phyloP scores from a whole-genome alignment of 2,329 filamentous ascomycete species.

The Pezicula neosporulosa region DNA sequence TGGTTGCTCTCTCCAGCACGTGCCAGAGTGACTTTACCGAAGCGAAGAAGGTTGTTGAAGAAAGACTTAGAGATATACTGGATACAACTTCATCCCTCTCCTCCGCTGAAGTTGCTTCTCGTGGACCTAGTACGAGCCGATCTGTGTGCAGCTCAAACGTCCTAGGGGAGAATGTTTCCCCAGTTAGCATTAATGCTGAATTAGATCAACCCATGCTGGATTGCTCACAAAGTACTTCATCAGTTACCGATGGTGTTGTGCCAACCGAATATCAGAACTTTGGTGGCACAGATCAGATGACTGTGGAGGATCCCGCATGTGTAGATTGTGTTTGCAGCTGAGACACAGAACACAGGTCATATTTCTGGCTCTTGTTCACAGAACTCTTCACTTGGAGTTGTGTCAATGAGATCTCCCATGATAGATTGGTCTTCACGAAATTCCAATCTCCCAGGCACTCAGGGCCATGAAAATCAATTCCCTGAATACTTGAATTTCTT shows the following conservation, averaged over 20 bases:
- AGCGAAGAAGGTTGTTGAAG: conserved; percentile 1
- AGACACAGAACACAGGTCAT: neutral
- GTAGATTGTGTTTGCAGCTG: neutral
- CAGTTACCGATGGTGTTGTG: neutral
- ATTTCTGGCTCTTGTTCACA: neutral
- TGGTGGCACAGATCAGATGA: neutral
- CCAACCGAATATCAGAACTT: neutral
- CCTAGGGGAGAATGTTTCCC: neutral
- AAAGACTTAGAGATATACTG: neutral
- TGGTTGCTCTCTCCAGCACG: neutral
- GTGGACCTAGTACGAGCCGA: neutral
- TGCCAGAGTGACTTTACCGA: neutral
- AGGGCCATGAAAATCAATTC: neutral
- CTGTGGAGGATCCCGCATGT: neutral
- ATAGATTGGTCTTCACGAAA: conserved; percentile 1
- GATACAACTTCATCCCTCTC: conserved; percentile 1
- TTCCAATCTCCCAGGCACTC: neutral
- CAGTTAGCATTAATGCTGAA: neutral
- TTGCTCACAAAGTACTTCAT: neutral
- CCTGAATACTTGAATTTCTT: neutral
- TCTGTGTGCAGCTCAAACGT: neutral
- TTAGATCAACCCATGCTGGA: neutral
- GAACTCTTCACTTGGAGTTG: neutral
- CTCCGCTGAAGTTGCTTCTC: neutral
- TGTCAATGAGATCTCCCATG: neutral